Conservation (phyloP, 164 flowering plant genomes). For the Stephania japonica region DNA sequence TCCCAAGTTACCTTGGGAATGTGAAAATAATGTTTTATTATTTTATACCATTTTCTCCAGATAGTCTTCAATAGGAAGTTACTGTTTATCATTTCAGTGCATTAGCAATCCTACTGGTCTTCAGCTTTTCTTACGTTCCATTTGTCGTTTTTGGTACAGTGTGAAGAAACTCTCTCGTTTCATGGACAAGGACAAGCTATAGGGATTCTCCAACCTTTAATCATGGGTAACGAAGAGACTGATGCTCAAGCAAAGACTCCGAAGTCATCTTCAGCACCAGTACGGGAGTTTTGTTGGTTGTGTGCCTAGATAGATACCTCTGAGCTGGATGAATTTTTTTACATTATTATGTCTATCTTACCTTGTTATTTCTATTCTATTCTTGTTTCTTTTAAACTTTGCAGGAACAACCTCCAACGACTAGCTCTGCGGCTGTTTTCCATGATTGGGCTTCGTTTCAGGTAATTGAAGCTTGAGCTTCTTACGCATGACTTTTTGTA, state of each 20-base stretch:
- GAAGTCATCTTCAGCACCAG: slow-evolving; percentile 25
- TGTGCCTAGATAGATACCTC: neutral
- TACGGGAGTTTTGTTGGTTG: neutral
- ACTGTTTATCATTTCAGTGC: too few relatives aligned
- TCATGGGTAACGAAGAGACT: slow-evolving; percentile 27
- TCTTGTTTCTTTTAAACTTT: neutral
- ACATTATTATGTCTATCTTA: slow-evolving; percentile 1
- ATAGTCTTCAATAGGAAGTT: too few relatives aligned
- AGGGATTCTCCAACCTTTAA: slow-evolving; percentile 17
- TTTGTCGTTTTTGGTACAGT: slow-evolving; percentile 1
- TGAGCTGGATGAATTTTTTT: too few relatives aligned
- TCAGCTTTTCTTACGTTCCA: neutral
- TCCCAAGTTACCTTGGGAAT: too few relatives aligned
- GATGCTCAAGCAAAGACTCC: slow-evolving; percentile 26
- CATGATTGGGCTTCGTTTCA: slow-evolving; percentile 31
- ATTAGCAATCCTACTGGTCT: neutral
- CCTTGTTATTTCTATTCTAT: neutral
- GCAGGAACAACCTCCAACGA: slow-evolving; percentile 31
- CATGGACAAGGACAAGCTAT: slow-evolving; percentile 8
- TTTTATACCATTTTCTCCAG: too few relatives aligned
- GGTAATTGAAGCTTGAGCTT: slow-evolving; percentile 11
- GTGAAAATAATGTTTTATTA: too few relatives aligned
- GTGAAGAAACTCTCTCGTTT: neutral
- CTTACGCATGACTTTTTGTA: neutral
- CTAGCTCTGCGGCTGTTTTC: slow-evolving; percentile 22